phyloP scores from a whole-genome alignment of 495 filamentous ascomycete species.

The Recurvomyces mirabilis region DNA sequence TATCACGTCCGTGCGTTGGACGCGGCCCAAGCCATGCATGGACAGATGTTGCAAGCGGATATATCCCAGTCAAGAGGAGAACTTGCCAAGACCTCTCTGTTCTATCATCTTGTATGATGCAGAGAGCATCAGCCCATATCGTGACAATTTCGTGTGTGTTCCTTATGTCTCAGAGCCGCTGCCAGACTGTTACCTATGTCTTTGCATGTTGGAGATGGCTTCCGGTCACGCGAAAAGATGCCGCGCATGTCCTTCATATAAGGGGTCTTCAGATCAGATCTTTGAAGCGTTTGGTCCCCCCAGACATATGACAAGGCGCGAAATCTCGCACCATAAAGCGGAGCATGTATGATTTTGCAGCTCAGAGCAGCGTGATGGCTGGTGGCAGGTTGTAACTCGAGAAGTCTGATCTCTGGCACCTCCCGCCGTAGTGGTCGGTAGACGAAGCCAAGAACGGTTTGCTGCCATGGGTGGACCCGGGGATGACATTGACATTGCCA shows the following conservation, averaged over 20 bases:
- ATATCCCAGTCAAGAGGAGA: neutral
- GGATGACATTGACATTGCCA: too few species aligned
- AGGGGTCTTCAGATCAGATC: neutral
- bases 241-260: neutral
- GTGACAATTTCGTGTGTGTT: neutral
- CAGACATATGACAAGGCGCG: neutral
- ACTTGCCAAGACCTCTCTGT: neutral
- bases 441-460: too few species aligned
- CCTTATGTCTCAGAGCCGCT: neutral
- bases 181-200: neutral
- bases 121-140: neutral
- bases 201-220: neutral
- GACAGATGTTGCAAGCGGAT: neutral
- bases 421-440: neutral
- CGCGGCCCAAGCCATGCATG: neutral
- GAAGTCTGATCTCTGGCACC: neutral
- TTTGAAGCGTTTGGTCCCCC: neutral
- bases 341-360: neutral
- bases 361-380: neutral
- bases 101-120: neutral
- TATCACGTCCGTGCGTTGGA: neutral
- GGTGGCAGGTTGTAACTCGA: neutral
- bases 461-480: too few species aligned
- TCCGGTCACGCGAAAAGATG: too few species aligned
- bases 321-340: neutral